Percentiles rank a stretch among this genome's conserved stretches.
phyloP scores from a whole-genome alignment of 768 basidiomycete genomes.

The Boletus subcaerulescens region DNA sequence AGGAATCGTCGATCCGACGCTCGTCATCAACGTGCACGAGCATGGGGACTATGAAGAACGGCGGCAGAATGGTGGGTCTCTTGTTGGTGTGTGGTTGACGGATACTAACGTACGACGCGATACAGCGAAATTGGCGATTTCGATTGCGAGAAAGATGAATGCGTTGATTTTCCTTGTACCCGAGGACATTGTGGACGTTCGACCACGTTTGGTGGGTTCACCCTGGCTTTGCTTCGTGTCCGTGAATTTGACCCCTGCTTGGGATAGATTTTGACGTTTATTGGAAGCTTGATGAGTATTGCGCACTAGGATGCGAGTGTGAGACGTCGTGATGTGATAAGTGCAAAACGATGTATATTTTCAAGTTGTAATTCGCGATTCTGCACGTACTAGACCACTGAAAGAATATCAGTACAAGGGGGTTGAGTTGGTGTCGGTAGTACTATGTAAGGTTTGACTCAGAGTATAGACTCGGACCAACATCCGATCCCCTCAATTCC shows the following conservation, averaged over 20 bases:
- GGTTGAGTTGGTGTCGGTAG: no score
- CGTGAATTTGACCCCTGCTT: background rate
- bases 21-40: conserved; percentile 64
- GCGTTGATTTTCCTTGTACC: conserved; percentile 95
- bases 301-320: conserved; percentile 27
- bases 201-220: conserved; percentile 75
- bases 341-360: background rate
- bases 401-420: no score
- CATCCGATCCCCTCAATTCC: no score
- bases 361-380: background rate
- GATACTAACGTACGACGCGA: background rate
- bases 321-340: background rate
- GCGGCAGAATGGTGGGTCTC: conserved; percentile 81
- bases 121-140: conserved; percentile 92
- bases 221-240: background rate
- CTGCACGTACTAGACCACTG: background rate
- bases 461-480: no score
- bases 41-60: conserved; percentile 79
- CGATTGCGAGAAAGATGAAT: conserved; percentile 97
- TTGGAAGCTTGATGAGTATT: conserved; percentile 87
- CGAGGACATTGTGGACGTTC: conserved; percentile 94
- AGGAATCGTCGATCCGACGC: conserved; percentile 88
- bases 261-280: conserved; percentile 86
- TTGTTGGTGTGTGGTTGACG: background rate
- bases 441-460: no score